Evolutionary conservation across 768 basidiomycete genomes (phyloP).

Genomic region (Sistotremastrum niveocremeum): DNA sequence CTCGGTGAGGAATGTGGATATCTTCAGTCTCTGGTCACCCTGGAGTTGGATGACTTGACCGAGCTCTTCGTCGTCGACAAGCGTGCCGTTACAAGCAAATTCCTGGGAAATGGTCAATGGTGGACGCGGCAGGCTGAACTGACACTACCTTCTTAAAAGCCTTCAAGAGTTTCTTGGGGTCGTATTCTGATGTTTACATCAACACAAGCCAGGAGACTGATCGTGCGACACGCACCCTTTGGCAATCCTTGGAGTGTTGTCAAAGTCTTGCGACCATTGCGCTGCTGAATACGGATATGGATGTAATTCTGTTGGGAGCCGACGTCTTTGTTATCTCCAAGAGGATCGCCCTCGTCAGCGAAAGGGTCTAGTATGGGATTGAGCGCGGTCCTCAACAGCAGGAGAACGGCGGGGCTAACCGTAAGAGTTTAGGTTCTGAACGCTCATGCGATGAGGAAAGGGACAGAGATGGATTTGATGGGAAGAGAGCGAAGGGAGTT

Average conservation of each 20-base stretch:
- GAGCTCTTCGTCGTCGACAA: constrained; percentile 91
- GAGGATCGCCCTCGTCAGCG: constrained; percentile 85
- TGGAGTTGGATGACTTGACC: constrained; percentile 98
- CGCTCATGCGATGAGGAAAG: constrained; percentile 74
- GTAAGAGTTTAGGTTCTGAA: constrained; percentile 79
- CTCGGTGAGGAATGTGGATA: constrained; percentile 73
- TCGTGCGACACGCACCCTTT: constrained; percentile 44
- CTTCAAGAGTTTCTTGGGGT: constrained; percentile 95
- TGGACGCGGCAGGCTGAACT: not conserved
- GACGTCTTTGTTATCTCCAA: constrained; percentile 59
- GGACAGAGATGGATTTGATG: constrained; percentile 31
- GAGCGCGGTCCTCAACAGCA: not conserved
- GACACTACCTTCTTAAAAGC: constrained; percentile 87
- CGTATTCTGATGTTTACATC: constrained; percentile 55
- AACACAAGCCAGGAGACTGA: constrained; percentile 1
- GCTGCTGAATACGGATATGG: constrained; percentile 96
- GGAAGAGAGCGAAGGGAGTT: constrained; percentile 20
- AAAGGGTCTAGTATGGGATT: constrained; percentile 60
- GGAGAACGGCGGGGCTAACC: constrained; percentile 33
- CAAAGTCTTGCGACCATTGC: constrained; percentile 97
- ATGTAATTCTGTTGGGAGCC: constrained; percentile 75
- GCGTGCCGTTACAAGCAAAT: constrained; percentile 96
- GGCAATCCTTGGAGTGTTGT: constrained; percentile 95
- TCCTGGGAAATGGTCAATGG: constrained; percentile 35
- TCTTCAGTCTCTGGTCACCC: constrained; percentile 92